Base-by-base conservation (phyloP, 2,329 filamentous ascomycete genomes). In the Aspergillus novoparasiticus region DNA sequence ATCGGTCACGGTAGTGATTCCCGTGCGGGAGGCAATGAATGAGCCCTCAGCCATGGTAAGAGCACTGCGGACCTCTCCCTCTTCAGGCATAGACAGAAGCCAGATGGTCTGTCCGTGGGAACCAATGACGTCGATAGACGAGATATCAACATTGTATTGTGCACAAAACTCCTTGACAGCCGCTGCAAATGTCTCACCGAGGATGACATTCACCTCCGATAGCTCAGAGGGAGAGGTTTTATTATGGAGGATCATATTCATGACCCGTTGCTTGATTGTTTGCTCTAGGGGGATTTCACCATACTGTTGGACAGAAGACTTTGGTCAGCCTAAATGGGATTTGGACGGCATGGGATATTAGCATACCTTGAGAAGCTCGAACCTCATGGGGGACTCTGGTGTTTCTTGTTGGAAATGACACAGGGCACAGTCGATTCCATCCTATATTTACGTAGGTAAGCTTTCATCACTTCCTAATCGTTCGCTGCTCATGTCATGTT, bases 61-160 rank as follows among this genome's bases (percentile, higher is more conserved):
- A 19, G 83, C 82, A 46, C 81, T 83, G 78, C 79, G 30, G 34
- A 77, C 80, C 59, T 83, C 78, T 10, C 79, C 81, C 30, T 68
- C 61, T 57, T 83, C 79, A 0, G 85, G 83, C 83, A 86, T 85
- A 59, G 80, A 82, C 19, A 83, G 76, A 6, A 86, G 76, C 83
- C 83, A 87, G 66, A 86, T 85, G 11, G 85, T 87, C 73, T 87
- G 85, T 16, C 85, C 85, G 66, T 88, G 85, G 3, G 84, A 86
- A 0, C 46, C 46, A 14, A 50, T 12, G 23, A 28, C 14, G 46
- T 50, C 46, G 8, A 50, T 50, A 11, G 46, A 30, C 6, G 46
- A 50, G 9, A 28, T 50, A 26, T 26, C 46, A 50, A 50, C 46
- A 50, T 50, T 28, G 12, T 50, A 19, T 21, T 76, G 69, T 32